Evolutionary conservation across 2,329 filamentous ascomycete species (phyloP).

Genomic region (Cladosporium sp.): DNA sequence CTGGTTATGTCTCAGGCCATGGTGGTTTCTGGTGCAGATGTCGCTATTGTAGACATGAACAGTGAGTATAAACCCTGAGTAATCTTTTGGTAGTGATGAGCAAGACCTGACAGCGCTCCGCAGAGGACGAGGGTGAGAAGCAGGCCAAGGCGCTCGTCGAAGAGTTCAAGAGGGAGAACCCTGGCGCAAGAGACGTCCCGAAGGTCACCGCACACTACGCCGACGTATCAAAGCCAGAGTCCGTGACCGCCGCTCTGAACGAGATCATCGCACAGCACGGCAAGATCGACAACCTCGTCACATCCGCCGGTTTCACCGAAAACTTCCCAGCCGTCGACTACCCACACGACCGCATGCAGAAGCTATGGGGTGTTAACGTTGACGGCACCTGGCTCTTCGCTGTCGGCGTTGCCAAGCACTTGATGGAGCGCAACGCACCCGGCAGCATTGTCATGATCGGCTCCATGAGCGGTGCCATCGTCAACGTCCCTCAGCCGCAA

Average conservation of each 20-base stretch:
- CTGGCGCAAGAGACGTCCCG: conserved; percentile 70
- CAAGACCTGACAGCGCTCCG: neutral
- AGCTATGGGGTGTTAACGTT: conserved; percentile 93
- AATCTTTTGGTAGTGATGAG: neutral
- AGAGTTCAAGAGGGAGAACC: conserved; percentile 77
- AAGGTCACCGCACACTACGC: conserved; percentile 87
- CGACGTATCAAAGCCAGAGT: conserved; percentile 78
- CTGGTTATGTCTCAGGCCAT: conserved; percentile 92
- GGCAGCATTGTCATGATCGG: conserved; percentile 95
- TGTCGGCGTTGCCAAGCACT: conserved; percentile 77
- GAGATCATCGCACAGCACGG: conserved; percentile 69
- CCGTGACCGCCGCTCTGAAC: conserved; percentile 71
- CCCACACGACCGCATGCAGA: conserved; percentile 85
- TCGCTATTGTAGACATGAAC: conserved; percentile 93
- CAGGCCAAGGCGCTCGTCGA: conserved; percentile 74
- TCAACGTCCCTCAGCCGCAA: conserved; percentile 94
- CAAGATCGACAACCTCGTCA: conserved; percentile 88
- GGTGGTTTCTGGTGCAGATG: conserved; percentile 81
- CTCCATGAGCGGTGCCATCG: conserved; percentile 90
- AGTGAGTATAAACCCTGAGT: conserved; percentile 55
- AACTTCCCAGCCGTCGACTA: conserved; percentile 92
- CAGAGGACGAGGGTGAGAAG: conserved; percentile 79
- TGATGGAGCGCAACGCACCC: conserved; percentile 75
- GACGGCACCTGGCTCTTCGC: conserved; percentile 91
- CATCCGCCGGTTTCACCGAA: conserved; percentile 94